These are phyloP conservation scores for Thuja plicata DNA, from an alignment of 83 land plant species.

Conservation along the genomic window DNA sequence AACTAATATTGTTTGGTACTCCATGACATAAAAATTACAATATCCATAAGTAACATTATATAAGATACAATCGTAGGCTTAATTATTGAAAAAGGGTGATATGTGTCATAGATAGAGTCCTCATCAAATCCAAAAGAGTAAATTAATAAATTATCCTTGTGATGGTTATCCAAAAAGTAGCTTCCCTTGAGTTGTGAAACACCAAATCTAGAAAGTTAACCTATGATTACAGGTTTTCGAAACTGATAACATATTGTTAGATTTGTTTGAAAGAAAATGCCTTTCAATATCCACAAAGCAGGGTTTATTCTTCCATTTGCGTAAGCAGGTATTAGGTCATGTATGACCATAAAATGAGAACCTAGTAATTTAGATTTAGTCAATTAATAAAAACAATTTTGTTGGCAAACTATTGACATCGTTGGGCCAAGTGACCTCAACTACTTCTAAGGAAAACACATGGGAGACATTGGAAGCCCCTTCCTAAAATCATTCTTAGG, in stretches of 20 bases:
- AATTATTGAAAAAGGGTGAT: neutral
- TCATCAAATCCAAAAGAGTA: neutral
- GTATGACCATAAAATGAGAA: neutral
- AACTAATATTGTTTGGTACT: neutral
- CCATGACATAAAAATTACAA: neutral
- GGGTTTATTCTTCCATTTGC: neutral
- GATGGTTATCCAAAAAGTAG: neutral
- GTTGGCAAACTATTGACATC: neutral
- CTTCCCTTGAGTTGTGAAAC: neutral
- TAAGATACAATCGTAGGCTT: neutral
- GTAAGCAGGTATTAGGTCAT: neutral
- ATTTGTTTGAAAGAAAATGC: neutral
- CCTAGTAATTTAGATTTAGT: neutral
- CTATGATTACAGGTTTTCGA: neutral
- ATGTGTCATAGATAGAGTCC: neutral
- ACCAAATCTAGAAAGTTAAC: neutral
- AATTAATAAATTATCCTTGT: neutral
- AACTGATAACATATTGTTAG: neutral
- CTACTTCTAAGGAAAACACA: neutral
- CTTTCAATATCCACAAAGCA: neutral
- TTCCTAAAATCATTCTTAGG: neutral
- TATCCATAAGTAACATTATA: neutral
- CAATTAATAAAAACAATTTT: neutral
- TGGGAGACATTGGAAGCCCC: neutral
- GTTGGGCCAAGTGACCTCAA: neutral